Evolutionary conservation across 495 filamentous ascomycete species (phyloP).

Genomic region (Aspergillus nanangensis): DNA sequence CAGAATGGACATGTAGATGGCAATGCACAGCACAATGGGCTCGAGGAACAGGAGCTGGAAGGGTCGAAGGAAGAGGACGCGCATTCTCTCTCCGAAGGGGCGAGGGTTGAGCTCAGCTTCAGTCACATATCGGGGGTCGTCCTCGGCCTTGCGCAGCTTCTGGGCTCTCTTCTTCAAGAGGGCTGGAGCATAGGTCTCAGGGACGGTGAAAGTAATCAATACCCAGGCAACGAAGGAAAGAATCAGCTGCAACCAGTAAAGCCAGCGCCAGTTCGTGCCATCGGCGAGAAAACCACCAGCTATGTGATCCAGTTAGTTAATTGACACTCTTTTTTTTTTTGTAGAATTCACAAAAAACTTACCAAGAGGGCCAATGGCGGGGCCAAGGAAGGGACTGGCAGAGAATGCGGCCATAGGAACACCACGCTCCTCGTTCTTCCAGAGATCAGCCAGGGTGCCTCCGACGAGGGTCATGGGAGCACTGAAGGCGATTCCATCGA

Average conservation of each 20-base stretch:
- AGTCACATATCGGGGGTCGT: slow-evolving; percentile 60
- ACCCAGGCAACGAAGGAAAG: slow-evolving; percentile 60
- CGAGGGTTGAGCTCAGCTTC: slow-evolving; percentile 69
- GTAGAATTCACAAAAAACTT: too few relatives aligned
- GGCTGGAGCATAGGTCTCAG: slow-evolving; percentile 74
- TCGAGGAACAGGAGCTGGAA: slow-evolving; percentile 78
- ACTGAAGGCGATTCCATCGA: slow-evolving; percentile 78
- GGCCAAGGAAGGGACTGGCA: slow-evolving; percentile 74
- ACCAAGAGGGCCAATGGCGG: slow-evolving; percentile 68
- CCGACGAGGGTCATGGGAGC: slow-evolving; percentile 82
- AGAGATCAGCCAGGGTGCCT: slow-evolving; percentile 75
- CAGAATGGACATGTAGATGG: slow-evolving; percentile 73
- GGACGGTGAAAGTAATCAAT: slow-evolving; percentile 73
- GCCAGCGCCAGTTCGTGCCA: slow-evolving; percentile 71
- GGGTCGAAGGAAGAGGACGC: slow-evolving; percentile 66
- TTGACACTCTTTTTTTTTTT: too few relatives aligned
- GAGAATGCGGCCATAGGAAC: slow-evolving; percentile 85
- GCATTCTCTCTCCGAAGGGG: slow-evolving; percentile 56
- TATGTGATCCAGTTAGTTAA: too few relatives aligned
- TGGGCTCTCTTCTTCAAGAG: slow-evolving; percentile 60
- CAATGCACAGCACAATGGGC: slow-evolving; percentile 73
- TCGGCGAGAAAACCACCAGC: slow-evolving; percentile 71
- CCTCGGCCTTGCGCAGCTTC: slow-evolving; percentile 64
- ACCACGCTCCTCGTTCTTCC: slow-evolving; percentile 76
- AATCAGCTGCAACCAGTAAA: slow-evolving; percentile 82